Base-by-base conservation (phyloP, 148 eudicot genomes). In the Rhododendron williamsianum region DNA sequence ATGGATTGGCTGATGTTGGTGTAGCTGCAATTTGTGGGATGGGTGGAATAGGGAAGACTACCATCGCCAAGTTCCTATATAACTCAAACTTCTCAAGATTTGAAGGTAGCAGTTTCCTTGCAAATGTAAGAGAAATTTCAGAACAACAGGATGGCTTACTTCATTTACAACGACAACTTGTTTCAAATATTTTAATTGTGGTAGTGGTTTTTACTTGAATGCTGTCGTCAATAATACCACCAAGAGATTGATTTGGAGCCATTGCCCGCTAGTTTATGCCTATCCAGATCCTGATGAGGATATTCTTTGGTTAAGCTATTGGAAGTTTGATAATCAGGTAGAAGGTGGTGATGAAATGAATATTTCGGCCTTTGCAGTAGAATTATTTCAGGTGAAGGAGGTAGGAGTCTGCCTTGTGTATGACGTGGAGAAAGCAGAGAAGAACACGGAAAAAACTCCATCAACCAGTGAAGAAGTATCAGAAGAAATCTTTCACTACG, bases 201-300 rank as follows among this genome's bases (percentile, higher is more conserved):
- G 2, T 45, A 9, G 2, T 46, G 9, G 2, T 46, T 9, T 0
- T 0, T 9, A 23, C 30, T 2, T n/a, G 27, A 63, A n/a, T 16
- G n/a, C 16, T 7, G 19, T 11, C 4, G n/a, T 65, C 5, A 65
- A 5, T 8, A 82, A 82, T 27, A 43, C 30, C 23, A 38, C 77
- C 23, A 82, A 67, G 38, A 35, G 35, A 21, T 7, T 82, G 54
- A n/a, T 19, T 48, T 82, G 76, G 76, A 81, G 13, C 25, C 46
- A 82, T n/a, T 3, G 12, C 54, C 84, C 84, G 12, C 9, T 13
- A 1, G 10, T 82, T 4, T 18, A 6, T 10, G 56, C 56, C 35
- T 1, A 4, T n/a, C 19, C 9, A 6, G 12, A 4, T 9, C 4
- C 0, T 7, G 12, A 8, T 7, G 45, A 41, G 16, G 84, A 82